Base-by-base conservation (phyloP, 2,329 filamentous ascomycete species). In the Fusarium pseudoanthophilum region DNA sequence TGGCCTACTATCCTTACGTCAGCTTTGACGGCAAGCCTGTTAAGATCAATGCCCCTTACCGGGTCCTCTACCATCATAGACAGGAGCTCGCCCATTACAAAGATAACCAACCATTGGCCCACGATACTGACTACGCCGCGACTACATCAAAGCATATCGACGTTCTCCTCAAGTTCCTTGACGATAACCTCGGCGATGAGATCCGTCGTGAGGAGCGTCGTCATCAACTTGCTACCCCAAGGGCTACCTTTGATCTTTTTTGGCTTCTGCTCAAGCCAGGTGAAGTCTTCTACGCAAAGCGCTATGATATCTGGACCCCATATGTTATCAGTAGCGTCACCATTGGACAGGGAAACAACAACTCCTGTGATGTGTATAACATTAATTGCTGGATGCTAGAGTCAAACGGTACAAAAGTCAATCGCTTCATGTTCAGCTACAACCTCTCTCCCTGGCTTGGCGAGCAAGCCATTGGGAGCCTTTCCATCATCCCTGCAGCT, bases 181-280 rank as follows among this genome's bases (percentile, higher is more conserved):
- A 84, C 4, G 75, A 79, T n/a, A 81, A 79, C 5, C 78, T 82
- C 21, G 82, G 83, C 8, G 76, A 80, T 7, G 68, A 80, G 51
- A 79, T 86, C 42, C 77, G 76, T 16, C 80, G 80, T n/a, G 85
- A 87, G 68, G 78, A 83, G 66, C 79, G 78, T 11, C 82, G 83
- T 7, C 82, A 86, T 75, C 69, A 74, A 18, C 80, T 81, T 49
- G 73, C 74, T 32, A 77, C 75, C 1, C 84, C 85, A 1, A 82
- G 79, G 42, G 84, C 84, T 18, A 86, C 85, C 4, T 87, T 82
- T 51, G 82, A 85, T 8, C 80, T 82, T 69, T 83, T 85, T 63
- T 87, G 85, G 84, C 77, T 86, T 45, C 78, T 86, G 11, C 80
- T 85, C 37, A 84, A 83, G 76, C 85, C 85, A 1, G 85, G 85